These are phyloP conservation scores for Cryptosporidium xiaoi DNA, from an alignment of 169 alveolate genomes.

Conservation along the genomic window DNA sequence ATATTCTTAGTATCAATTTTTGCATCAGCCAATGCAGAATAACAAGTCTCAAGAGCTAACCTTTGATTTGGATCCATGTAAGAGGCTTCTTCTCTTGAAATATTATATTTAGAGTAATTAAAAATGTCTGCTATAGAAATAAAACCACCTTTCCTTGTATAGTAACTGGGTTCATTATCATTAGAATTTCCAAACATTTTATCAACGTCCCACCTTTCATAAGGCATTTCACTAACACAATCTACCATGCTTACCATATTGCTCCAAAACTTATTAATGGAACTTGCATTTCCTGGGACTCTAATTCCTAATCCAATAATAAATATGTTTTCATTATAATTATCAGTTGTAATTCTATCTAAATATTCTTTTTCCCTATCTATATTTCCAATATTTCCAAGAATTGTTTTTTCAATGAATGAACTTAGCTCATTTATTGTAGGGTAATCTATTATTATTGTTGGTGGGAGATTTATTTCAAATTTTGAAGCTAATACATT, in stretches of 20 bases:
- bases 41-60: slow-evolving; percentile 45
- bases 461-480: slow-evolving; percentile 77
- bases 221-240: slow-evolving; percentile 78
- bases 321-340: slow-evolving; percentile 37
- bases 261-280: slow-evolving; percentile 72
- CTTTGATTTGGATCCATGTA: slow-evolving; percentile 73
- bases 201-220: slow-evolving; percentile 76
- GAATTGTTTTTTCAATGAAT: slow-evolving; percentile 43
- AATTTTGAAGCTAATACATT: slow-evolving; percentile 78
- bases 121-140: slow-evolving; percentile 57
- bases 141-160: slow-evolving; percentile 68
- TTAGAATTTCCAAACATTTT: slow-evolving; percentile 16
- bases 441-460: slow-evolving; percentile 79
- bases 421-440: slow-evolving; percentile 74
- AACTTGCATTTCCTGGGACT: slow-evolving; percentile 75
- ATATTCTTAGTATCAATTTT: slow-evolving; percentile 13
- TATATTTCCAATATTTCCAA: slow-evolving; percentile 11
- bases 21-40: slow-evolving; percentile 65
- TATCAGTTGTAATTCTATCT: not conserved
- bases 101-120: slow-evolving; percentile 48
- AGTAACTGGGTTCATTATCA: slow-evolving; percentile 28
- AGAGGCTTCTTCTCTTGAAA: slow-evolving; percentile 63
- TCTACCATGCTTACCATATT: slow-evolving; percentile 57
- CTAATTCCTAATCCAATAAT: slow-evolving; percentile 77
- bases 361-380: not conserved